A percentile compares a stretch with the other conserved stretches of the same genome.
Evolutionary conservation across 2,329 filamentous ascomycete species (phyloP).

Genomic region (Fusarium multiceps): DNA sequence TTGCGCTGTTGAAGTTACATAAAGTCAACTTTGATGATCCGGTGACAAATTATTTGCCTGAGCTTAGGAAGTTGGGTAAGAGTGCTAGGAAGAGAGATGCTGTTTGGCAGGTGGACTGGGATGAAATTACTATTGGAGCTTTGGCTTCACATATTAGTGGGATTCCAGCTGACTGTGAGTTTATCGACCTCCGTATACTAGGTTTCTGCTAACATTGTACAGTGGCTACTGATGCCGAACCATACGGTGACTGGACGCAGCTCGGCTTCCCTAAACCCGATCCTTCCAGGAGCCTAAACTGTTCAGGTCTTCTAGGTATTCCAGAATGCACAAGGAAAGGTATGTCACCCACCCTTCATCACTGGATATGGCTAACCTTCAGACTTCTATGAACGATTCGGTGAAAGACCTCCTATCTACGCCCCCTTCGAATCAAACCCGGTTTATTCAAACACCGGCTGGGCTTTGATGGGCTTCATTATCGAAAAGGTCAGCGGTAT

Average conservation of each 20-base stretch:
- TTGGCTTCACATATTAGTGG: slow-evolving; percentile 18
- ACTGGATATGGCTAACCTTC: fast-evolving
- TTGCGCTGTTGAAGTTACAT: slow-evolving; percentile 8
- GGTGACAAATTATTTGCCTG: slow-evolving; percentile 24
- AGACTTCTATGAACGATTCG: slow-evolving; percentile 18
- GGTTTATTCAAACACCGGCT: slow-evolving; percentile 5
- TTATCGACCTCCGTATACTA: fast-evolving
- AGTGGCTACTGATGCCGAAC: slow-evolving; percentile 16
- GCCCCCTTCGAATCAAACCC: slow-evolving; percentile 4
- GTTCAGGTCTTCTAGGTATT: slow-evolving; percentile 12
- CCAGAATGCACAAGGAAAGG: slow-evolving; percentile 4
- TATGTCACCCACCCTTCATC: fast-evolving
- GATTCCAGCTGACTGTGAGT: slow-evolving; percentile 8
- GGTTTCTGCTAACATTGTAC: fast-evolving
- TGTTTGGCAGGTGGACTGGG: slow-evolving; percentile 24
- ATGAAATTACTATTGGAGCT: slow-evolving; percentile 10
- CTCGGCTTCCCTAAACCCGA: slow-evolving; percentile 1
- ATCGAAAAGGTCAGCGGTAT: slow-evolving; percentile 24
- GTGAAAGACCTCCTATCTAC: slow-evolving; percentile 17
- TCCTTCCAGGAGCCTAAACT: slow-evolving; percentile 9
- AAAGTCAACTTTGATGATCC: slow-evolving; percentile 2
- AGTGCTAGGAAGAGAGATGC: slow-evolving; percentile 7
- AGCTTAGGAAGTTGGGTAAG: slow-evolving; percentile 13
- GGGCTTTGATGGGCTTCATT: slow-evolving; percentile 2
- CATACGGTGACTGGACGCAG: slow-evolving; percentile 25